phyloP scores from a whole-genome alignment of 2,329 filamentous ascomycete species.

The Fusarium setosum region DNA sequence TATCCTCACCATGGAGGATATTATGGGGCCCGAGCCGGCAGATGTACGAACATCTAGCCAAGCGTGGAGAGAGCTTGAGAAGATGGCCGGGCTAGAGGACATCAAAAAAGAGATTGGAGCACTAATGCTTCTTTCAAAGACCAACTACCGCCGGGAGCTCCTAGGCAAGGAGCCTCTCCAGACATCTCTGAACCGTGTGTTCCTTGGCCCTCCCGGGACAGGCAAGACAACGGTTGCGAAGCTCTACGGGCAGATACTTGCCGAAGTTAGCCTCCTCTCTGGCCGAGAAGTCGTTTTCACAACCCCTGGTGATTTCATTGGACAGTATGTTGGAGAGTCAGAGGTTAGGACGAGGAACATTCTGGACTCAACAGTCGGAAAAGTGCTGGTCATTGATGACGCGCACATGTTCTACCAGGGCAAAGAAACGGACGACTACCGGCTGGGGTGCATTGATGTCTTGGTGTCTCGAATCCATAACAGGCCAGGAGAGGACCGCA shows the following conservation, averaged over 20 bases:
- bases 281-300: not conserved
- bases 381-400: not conserved
- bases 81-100: not conserved
- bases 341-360: not conserved
- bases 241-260: constrained; percentile 73
- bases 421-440: not conserved
- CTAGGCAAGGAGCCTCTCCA: not conserved
- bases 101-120: not conserved
- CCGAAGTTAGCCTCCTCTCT: constrained; percentile 68
- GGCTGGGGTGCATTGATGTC: not conserved
- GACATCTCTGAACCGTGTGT: constrained; percentile 42
- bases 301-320: not conserved
- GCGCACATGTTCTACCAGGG: not conserved
- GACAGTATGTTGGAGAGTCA: not conserved
- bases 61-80: not conserved
- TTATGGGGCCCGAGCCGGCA: not conserved
- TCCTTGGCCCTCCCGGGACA: constrained; percentile 75
- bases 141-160: not conserved
- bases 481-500: not conserved
- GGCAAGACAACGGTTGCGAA: constrained; percentile 79
- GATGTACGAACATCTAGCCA: not conserved
- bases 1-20: not conserved
- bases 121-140: not conserved
- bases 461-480: not conserved
- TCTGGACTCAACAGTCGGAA: not conserved